Conservation (phyloP, 2,329 filamentous ascomycete genomes). For the Aspergillus candidus region DNA sequence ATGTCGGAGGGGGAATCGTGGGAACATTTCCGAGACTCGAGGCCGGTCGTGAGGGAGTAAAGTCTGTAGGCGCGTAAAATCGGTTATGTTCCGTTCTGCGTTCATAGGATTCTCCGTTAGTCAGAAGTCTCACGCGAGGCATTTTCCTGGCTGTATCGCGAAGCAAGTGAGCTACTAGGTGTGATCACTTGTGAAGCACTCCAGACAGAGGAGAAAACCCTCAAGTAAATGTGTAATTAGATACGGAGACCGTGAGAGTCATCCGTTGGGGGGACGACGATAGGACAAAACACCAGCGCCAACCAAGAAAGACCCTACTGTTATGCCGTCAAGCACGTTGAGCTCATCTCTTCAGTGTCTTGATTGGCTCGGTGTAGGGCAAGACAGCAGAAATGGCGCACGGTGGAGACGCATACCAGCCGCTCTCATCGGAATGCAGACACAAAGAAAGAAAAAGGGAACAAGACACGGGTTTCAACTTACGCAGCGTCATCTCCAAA, state of each 20-base stretch:
- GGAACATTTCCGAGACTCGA: constrained; percentile 40
- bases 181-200: too few species aligned
- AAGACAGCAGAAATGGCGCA: background rate
- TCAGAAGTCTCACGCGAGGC: constrained; percentile 6
- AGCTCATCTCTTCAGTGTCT: background rate
- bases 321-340: background rate
- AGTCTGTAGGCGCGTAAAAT: too few species aligned
- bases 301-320: background rate
- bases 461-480: constrained; percentile 21
- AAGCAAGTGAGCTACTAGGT: too few species aligned
- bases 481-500: constrained; percentile 32
- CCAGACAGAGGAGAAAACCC: too few species aligned
- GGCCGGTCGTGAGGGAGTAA: constrained; percentile 30
- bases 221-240: too few species aligned
- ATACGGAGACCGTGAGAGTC: too few species aligned
- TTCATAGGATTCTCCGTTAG: constrained; percentile 9
- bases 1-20: constrained; percentile 36
- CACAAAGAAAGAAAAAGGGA: constrained; percentile 11
- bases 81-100: constrained; percentile 9
- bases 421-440: background rate
- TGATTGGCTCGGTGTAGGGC: background rate
- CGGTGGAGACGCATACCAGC: too few species aligned
- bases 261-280: background rate
- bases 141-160: background rate
- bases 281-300: background rate